Evolutionary conservation across 257 asterid genomes (phyloP).

Genomic region (Nicotiana noctiflora): DNA sequence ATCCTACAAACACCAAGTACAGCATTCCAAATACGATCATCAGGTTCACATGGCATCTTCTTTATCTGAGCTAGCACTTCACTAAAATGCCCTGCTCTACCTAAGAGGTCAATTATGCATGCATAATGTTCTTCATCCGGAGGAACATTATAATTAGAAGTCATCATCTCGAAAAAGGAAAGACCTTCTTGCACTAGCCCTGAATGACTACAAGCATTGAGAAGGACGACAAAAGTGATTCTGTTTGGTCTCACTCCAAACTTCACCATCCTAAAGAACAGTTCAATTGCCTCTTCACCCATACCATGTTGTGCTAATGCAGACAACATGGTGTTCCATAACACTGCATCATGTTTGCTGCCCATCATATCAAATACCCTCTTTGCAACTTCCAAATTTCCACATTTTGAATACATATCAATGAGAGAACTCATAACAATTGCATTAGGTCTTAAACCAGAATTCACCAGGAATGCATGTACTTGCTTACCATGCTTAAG

Average conservation of each 20-base stretch:
- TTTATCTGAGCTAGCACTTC: conserved; percentile 39
- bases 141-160: conserved; percentile 23
- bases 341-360: conserved; percentile 40
- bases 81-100: conserved; percentile 44
- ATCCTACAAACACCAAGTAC: conserved; percentile 50
- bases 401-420: conserved; percentile 73
- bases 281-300: conserved; percentile 42
- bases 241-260: conserved; percentile 50
- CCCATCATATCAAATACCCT: conserved; percentile 31
- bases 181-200: conserved; percentile 58
- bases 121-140: conserved; percentile 62
- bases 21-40: conserved; percentile 52
- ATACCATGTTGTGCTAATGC: conserved; percentile 59
- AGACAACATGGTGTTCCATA: conserved; percentile 66
- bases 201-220: conserved; percentile 57
- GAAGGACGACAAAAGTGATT: conserved; percentile 48
- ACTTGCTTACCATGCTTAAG: conserved; percentile 51
- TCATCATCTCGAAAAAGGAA: conserved; percentile 38
- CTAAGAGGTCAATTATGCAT: conserved; percentile 53
- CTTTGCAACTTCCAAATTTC: conserved; percentile 39
- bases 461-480: conserved; percentile 46
- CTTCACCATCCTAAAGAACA: conserved; percentile 41
- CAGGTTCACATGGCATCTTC: conserved; percentile 41
- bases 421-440: conserved; percentile 56
- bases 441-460: conserved; percentile 44